A percentile compares a stretch with the other conserved stretches of the same genome.
phyloP scores from a whole-genome alignment of 2,329 filamentous ascomycete genomes.

The Fusarium buxicola region DNA sequence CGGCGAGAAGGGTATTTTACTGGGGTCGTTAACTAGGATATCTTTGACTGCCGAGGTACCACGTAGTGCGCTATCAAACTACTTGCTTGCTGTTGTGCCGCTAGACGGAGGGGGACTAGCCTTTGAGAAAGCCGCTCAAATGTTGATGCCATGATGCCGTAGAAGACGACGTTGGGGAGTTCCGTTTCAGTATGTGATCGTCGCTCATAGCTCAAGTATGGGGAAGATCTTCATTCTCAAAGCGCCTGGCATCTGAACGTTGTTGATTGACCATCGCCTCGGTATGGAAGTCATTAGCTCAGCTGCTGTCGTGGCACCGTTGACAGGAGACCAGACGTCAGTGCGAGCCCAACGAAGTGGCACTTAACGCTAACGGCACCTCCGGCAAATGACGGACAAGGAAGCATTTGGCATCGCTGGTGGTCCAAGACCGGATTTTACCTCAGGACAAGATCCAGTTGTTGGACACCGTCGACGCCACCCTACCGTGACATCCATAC shows the following conservation, averaged over 20 bases:
- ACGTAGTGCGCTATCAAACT: background rate
- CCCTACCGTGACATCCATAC: conserved; percentile 3
- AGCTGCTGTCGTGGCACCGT: conserved; percentile 13
- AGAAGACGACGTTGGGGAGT: conserved; percentile 6
- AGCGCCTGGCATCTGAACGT: conserved; percentile 19
- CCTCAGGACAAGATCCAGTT: background rate
- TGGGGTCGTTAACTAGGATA: background rate
- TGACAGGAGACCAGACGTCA: conserved; percentile 13
- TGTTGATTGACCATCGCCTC: conserved; percentile 4
- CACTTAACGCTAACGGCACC: conserved; percentile 20
- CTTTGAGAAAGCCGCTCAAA: background rate
- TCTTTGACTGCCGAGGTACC: conserved; percentile 4
- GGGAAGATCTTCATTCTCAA: conserved; percentile 1
- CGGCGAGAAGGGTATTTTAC: conserved; percentile 1
- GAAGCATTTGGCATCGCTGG: conserved; percentile 9
- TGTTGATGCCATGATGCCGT: conserved; percentile 12
- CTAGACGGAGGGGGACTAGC: conserved; percentile 16
- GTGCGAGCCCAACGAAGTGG: conserved; percentile 24
- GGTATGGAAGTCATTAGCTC: background rate
- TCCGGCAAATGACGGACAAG: conserved; percentile 22
- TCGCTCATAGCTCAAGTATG: background rate
- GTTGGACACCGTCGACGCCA: conserved; percentile 17
- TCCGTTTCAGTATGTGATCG: conserved; percentile 20
- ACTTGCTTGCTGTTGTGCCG: conserved; percentile 19
- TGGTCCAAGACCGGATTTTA: background rate